Base-by-base conservation (phyloP, 345 rosid species). In the Gossypium rotundifolium region DNA sequence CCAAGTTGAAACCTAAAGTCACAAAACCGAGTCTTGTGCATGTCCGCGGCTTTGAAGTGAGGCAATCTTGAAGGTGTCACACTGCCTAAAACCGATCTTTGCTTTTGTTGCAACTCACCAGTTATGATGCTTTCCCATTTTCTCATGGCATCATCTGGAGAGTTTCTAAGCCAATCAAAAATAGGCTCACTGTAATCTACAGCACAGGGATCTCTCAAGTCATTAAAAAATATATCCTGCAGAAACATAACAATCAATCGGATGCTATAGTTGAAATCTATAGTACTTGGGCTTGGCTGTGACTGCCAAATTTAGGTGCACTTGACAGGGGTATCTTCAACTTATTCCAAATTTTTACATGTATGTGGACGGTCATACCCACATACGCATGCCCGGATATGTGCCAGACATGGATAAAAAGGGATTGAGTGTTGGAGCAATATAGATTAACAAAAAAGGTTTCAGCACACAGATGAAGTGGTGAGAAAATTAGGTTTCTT, bases 1-100 rank as follows among this genome's bases (percentile, higher is more conserved):
- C 98, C 98, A 13, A 92, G 87, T 74, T 85, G 87, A 86, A 92
- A 88, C 79, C 82, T 85, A 75, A 91, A 71, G 74, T 92, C 93
- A 75, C 89, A 82, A 78, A 94, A 88, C 65, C 85, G 81, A 60
- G 87, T 79, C 61, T 61, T 85, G 40, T 87, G 89, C 98, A 92
- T 91, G 9, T 86, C 84, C 17, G 69, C 77, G 14, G 87, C 79
- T 79, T 76, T 85, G 61, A 91, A 88, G 49, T 64, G 80, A 65
- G 98, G 98, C 79, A 92, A 59, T 22, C 70, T 80, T 52, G 84
- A 75, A 78, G 80, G 58, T 70, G 83, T 49, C 3, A 72, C 65
- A 66, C 65, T 77, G 12, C 92, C 95, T 20, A 88, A 42, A 55
- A 88, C 58, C 0, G 68, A 81, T 74, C 79, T 92, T 70, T 86